Base-by-base conservation (phyloP, 2,329 filamentous ascomycete genomes). In the Penicillium sp. region DNA sequence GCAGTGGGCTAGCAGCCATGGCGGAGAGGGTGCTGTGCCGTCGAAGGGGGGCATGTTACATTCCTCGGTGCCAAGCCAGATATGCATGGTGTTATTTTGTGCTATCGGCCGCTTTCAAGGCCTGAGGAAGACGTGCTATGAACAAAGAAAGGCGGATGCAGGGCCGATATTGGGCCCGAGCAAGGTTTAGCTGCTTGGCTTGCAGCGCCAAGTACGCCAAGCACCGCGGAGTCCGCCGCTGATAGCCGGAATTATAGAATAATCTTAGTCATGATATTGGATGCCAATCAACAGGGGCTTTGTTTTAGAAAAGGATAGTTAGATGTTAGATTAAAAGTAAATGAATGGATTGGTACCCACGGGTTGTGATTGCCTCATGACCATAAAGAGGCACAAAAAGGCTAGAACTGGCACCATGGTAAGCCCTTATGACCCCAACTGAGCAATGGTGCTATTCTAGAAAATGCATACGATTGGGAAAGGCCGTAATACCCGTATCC, bases 181-280 rank as follows among this genome's bases (percentile, higher is more conserved):
- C 21, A 48, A 23, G 17, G 42, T 37, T 31, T 46, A 54, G 27
- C 31, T 51, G 50, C 62, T 61, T 61, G 54, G 61, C 61, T 62
- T 66, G 57, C 65, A 66, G 57, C 59, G 65, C 66, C 62, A 66
- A 66, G 62, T 37, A 23, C 59, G 65, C 66, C 62, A 66, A 66
- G 62, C 40, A 23, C 19, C 25, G 19, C 43, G 46, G 57, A 50
- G 57, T 54, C 55, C 55, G 55, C 35, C 60, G 62, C 38, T 54
- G 56, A 55, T 59, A 56, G n/a, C 60, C 58, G 58, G 47, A 12
- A 51, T 47, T 37, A 37, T 41, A 8, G 29, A 27, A 47, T 29
- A 33, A 27, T 15, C 33, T 35, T 35, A 8, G n/a, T 47, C 40
- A 53, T 27, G 21, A 27, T 46, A 47, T 53, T 45, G 19, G 4